Conservation (phyloP, 2,329 filamentous ascomycete genomes). For the Epichloe uncinata region DNA sequence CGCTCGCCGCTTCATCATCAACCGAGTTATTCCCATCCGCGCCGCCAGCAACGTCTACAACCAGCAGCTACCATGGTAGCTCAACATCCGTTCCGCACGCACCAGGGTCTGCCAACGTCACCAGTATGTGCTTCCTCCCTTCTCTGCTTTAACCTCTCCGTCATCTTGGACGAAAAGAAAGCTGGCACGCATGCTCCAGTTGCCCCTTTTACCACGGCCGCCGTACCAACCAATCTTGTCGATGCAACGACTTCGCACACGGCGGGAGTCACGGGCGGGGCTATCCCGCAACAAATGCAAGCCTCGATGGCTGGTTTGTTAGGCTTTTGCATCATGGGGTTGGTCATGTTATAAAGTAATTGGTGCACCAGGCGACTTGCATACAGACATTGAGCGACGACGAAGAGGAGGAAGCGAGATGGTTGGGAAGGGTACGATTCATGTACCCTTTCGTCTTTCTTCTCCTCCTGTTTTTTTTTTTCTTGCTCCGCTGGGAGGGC, state of each 20-base stretch:
- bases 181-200: constrained; percentile 6
- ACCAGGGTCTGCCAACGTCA: neutral
- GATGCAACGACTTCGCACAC: constrained; percentile 15
- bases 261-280: constrained; percentile 18
- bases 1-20: neutral
- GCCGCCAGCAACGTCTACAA: neutral
- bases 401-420: neutral
- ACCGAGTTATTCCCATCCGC: neutral
- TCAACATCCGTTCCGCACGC: neutral
- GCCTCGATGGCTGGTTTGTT: constrained; percentile 21
- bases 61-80: neutral
- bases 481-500: neutral
- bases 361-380: neutral
- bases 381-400: neutral
- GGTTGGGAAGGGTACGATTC: neutral
- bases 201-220: constrained; percentile 1
- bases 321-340: constrained; percentile 23
- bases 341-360: constrained; percentile 19
- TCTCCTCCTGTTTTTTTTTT: no score
- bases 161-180: neutral
- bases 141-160: no score
- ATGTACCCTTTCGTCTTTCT: neutral
- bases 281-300: constrained; percentile 20
- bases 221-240: constrained; percentile 8
- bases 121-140: constrained; percentile 1